Evolutionary conservation across 1,139 yeast genomes (phyloP), one percentile per base, ranked within the genome.

Genomic region (Zygosaccharomyces sapae): DNA sequence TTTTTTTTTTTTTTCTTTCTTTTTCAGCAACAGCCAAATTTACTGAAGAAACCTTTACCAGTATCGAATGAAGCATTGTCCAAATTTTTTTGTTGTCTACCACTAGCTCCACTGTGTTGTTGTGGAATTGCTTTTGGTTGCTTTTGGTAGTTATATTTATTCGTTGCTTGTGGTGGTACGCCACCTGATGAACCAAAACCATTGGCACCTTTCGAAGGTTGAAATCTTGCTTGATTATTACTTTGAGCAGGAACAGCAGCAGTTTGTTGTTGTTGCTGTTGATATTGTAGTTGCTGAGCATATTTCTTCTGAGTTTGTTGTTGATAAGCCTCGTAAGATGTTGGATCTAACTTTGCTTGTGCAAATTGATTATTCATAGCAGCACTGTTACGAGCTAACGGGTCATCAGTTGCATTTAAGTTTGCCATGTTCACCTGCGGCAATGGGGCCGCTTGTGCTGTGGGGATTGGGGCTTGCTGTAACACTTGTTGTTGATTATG

Each of bases 41-140:
- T 70, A 33, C 68, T 55, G 50, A 69, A 68, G 55, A 67, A 70
- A 0, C 74, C 74, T 46, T 64, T 66, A 20, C 60, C 62, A n/a
- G 69, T 54, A 19, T 49, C 52, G 4, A 48, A 31, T n/a, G 59
- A 55, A 19, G 48, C 49, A 19, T 61, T 56, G 25, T 61, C 66
- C 38, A 57, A 53, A 20, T 50, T 58, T 41, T 58, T 49, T 43
- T 57, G 59, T 44, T 58, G 58, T 50, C 55, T 52, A 47, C 51
- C 46, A 41, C 33, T 48, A 47, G 47, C 38, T 33, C 49, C 37
- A 42, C 33, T 50, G 50, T 41, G 61, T 51, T 57, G 68, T 41
- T 63, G 65, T 47, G 59, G 63, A 40, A 56, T 58, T 33, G 61
- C 47, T 13, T 56, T 62, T 41, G 59, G 62, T 48, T 57, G 60